Evolutionary conservation across 441 rosid species (phyloP).

Genomic region (Melastoma candidum): DNA sequence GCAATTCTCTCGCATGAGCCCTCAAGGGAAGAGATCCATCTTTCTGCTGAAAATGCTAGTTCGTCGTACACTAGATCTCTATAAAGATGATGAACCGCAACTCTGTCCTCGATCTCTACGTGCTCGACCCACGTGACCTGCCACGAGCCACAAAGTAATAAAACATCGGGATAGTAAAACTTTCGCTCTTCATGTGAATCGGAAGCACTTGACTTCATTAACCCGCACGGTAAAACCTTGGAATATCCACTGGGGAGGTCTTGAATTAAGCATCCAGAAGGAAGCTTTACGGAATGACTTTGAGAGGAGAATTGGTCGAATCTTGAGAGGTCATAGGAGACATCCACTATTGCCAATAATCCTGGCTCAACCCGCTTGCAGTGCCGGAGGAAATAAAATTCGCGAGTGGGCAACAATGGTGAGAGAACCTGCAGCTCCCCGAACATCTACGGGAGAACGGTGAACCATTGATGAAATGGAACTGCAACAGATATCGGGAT

Average conservation of each 20-base stretch:
- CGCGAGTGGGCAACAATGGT: conserved; percentile 68
- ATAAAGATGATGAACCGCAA: conserved; percentile 43
- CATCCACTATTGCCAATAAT: conserved; percentile 73
- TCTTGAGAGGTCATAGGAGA: conserved; percentile 65
- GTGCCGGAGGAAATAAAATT: conserved; percentile 63
- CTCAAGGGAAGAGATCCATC: conserved; percentile 73
- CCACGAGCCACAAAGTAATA: conserved; percentile 3
- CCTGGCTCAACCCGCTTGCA: conserved; percentile 93
- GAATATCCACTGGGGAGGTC: conserved; percentile 95
- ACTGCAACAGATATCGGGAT: neutral
- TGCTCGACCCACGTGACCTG: conserved; percentile 97
- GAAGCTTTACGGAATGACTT: conserved; percentile 49
- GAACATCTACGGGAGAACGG: conserved; percentile 41
- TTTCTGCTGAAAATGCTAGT: conserved; percentile 79
- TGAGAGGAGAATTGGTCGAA: conserved; percentile 43
- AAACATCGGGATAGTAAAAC: conserved; percentile 2
- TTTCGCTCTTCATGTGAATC: neutral
- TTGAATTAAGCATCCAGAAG: conserved; percentile 96
- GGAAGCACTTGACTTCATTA: conserved; percentile 5
- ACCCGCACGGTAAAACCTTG: conserved; percentile 38
- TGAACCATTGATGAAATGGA: too few species aligned
- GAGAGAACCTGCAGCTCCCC: conserved; percentile 93
- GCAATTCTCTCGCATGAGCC: conserved; percentile 85
- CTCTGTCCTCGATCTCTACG: conserved; percentile 69
- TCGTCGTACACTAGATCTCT: conserved; percentile 59